These are phyloP conservation scores for Hymenoscyphus scutula DNA, from an alignment of 2,329 filamentous ascomycete species.

Conservation along the genomic window DNA sequence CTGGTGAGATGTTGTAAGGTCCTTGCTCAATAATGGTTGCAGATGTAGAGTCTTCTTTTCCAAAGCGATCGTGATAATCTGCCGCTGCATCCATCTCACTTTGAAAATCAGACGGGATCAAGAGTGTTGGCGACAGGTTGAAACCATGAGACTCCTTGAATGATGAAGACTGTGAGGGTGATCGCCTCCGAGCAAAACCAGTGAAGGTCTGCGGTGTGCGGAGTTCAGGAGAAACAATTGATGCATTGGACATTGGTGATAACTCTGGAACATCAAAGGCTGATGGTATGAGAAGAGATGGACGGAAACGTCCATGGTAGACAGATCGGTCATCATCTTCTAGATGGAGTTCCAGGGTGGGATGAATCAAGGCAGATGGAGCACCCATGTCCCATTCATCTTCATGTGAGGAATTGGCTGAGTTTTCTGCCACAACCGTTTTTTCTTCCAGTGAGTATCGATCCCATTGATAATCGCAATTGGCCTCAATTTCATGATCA, in stretches of 20 bases:
- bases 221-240: constrained; percentile 28
- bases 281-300: constrained; percentile 32
- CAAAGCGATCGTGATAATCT: constrained; percentile 31
- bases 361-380: constrained; percentile 16
- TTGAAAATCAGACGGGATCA: constrained; percentile 59
- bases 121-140: constrained; percentile 58
- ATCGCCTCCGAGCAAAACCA: constrained; percentile 17
- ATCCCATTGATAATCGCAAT: constrained; percentile 66
- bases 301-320: constrained; percentile 33
- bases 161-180: constrained; percentile 46
- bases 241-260: constrained; percentile 33
- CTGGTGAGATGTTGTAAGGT: constrained; percentile 30
- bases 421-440: constrained; percentile 5
- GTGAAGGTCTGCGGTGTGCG: constrained; percentile 29
- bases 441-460: constrained; percentile 50
- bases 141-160: constrained; percentile 61
- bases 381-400: constrained; percentile 29
- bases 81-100: constrained; percentile 47
- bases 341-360: constrained; percentile 27
- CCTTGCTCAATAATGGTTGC: constrained; percentile 29
- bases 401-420: background rate
- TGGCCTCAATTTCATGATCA: constrained; percentile 64
- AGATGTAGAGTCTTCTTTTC: constrained; percentile 22
- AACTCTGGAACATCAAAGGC: constrained; percentile 33
- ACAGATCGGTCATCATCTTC: constrained; percentile 27